Percentiles rank a stretch among this genome's conserved stretches.
phyloP scores from a whole-genome alignment of 1,284 basidiomycete species.

The Garcileccinum viscosum region DNA sequence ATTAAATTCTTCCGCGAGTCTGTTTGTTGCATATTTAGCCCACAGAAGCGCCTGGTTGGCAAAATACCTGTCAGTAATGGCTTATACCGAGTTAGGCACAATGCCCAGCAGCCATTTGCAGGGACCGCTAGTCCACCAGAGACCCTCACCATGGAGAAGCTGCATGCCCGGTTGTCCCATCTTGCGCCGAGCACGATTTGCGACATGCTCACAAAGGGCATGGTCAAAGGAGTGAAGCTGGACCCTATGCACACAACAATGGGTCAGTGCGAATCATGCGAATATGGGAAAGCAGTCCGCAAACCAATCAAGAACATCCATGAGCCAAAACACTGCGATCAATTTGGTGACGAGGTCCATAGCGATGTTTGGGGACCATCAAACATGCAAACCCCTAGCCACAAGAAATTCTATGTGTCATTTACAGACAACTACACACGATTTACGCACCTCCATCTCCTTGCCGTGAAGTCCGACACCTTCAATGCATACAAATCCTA shows the following conservation, averaged over 20 bases:
- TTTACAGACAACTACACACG: not conserved
- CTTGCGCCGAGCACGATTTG: not conserved
- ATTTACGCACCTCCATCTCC: not conserved
- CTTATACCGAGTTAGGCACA: not conserved
- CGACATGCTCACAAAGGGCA: slow-evolving; percentile 2
- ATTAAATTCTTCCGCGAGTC: not conserved
- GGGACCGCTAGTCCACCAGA: not conserved
- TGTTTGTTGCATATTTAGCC: not conserved
- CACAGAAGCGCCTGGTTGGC: not conserved
- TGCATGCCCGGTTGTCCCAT: slow-evolving; percentile 5
- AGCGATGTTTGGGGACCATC: not conserved
- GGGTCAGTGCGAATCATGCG: not conserved
- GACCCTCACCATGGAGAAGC: slow-evolving; percentile 10
- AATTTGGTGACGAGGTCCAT: not conserved
- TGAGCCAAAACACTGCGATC: accelerated
- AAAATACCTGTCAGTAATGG: not conserved
- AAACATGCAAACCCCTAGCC: not conserved
- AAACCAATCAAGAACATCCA: not conserved
- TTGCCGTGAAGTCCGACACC: not conserved
- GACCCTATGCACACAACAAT: not conserved
- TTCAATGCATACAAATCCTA: not conserved
- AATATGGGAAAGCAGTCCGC: not conserved
- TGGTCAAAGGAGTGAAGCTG: not conserved
- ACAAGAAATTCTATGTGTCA: not conserved
- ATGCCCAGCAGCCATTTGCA: not conserved